Conservation (phyloP, 2,329 filamentous ascomycete genomes). For the Hortaea sp. region DNA sequence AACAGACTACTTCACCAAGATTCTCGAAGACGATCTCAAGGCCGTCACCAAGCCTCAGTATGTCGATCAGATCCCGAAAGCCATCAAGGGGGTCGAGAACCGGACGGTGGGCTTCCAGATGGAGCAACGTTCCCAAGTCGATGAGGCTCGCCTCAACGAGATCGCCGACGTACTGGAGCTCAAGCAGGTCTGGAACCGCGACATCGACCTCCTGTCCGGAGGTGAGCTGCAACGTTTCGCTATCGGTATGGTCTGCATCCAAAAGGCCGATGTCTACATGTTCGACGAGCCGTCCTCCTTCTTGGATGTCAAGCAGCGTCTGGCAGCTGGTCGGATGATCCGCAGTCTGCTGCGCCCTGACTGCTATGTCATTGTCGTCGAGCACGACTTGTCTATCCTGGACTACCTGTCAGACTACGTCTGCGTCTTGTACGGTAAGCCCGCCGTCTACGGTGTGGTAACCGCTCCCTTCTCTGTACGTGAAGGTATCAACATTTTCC, state of each 20-base stretch:
- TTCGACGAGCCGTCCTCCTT: conserved; percentile 99
- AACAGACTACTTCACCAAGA: conserved; percentile 93
- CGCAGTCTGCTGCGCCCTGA: conserved; percentile 78
- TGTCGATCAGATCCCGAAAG: conserved; percentile 94
- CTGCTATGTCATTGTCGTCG: conserved; percentile 96
- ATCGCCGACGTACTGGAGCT: conserved; percentile 80
- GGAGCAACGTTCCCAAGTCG: conserved; percentile 63
- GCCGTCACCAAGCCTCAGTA: conserved; percentile 98
- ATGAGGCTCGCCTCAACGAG: conserved; percentile 58
- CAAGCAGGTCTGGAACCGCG: conserved; percentile 81
- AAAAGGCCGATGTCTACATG: conserved; percentile 98
- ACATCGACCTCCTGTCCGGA: conserved; percentile 82
- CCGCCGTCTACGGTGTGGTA: conserved; percentile 94
- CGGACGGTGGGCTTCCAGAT: conserved; percentile 74
- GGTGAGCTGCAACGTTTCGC: conserved; percentile 97
- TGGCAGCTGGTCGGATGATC: conserved; percentile 84
- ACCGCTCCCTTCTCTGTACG: conserved; percentile 91
- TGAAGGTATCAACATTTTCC: conserved; percentile 98
- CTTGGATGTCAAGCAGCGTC: conserved; percentile 97
- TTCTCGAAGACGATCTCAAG: conserved; percentile 93
- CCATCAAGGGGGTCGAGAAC: conserved; percentile 64
- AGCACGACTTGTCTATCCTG: conserved; percentile 96
- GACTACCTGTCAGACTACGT: conserved; percentile 99
- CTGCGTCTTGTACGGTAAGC: conserved; percentile 91
- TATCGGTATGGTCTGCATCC: conserved; percentile 89